These are phyloP conservation scores for Dioscorea alata DNA, from an alignment of 106 monocot species.

Conservation along the genomic window DNA sequence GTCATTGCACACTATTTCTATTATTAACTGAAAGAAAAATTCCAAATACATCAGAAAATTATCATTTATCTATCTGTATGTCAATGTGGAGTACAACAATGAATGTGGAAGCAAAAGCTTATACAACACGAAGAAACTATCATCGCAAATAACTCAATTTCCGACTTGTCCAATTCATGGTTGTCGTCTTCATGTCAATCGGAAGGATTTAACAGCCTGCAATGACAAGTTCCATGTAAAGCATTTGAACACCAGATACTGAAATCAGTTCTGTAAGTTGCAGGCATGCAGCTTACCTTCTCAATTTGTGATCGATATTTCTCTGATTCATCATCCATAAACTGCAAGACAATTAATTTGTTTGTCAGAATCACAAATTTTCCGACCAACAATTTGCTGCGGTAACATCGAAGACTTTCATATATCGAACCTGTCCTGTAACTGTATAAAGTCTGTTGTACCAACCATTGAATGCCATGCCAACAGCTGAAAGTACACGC, in stretches of 20 bases:
- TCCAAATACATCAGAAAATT: too few relatives aligned
- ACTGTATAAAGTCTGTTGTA: conserved; percentile 95
- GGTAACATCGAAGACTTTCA: not conserved
- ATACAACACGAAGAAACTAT: too few relatives aligned
- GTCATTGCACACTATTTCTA: too few relatives aligned
- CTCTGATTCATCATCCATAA: conserved; percentile 66
- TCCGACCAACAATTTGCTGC: not conserved
- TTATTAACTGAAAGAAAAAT: too few relatives aligned
- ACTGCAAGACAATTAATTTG: conserved; percentile 29
- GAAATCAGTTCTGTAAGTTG: not conserved
- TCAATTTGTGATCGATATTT: conserved; percentile 60
- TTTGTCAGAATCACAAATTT: not conserved
- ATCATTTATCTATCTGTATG: too few relatives aligned
- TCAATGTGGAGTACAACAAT: too few relatives aligned
- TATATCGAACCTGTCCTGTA: conserved; percentile 57
- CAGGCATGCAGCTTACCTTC: conserved; percentile 39
- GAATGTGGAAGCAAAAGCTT: too few relatives aligned
- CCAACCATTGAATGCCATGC: conserved; percentile 82
- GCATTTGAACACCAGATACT: not conserved
- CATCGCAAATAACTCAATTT: too few relatives aligned
- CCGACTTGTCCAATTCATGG: too few relatives aligned
- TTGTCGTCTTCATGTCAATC: conserved; percentile 27
- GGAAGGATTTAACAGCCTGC: conserved; percentile 82
- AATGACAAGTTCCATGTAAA: not conserved
- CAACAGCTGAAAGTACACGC: conserved; percentile 76